Conservation (phyloP, 495 filamentous ascomycete species). For the Corynascus novoguineensis region DNA sequence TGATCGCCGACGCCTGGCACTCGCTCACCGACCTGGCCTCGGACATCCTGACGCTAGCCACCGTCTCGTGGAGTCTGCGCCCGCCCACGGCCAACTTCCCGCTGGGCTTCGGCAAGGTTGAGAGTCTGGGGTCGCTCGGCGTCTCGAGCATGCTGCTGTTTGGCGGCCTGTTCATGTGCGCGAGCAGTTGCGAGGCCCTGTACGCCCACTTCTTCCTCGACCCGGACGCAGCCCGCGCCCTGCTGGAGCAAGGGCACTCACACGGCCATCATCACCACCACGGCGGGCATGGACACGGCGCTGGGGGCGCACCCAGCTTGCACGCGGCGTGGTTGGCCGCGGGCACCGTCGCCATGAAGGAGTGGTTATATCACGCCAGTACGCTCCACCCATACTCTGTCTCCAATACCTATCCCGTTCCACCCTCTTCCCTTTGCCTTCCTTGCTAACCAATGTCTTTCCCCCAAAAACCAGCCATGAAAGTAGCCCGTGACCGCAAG, state of each 20-base stretch:
- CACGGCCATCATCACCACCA: constrained; percentile 44
- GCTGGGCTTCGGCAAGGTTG: constrained; percentile 91
- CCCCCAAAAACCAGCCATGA: constrained; percentile 67
- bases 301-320: constrained; percentile 64
- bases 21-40: constrained; percentile 90
- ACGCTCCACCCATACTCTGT: constrained; percentile 38
- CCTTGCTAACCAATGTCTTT: background rate
- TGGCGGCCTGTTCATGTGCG: constrained; percentile 86
- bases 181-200: constrained; percentile 67
- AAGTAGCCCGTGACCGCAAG: constrained; percentile 88
- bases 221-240: constrained; percentile 49
- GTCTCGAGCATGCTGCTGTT: constrained; percentile 83
- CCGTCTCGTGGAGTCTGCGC: constrained; percentile 83
- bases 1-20: constrained; percentile 93
- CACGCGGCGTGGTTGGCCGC: constrained; percentile 95
- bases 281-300: constrained; percentile 57
- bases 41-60: constrained; percentile 87
- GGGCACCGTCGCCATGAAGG: constrained; percentile 84
- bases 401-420: background rate
- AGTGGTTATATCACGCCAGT: constrained; percentile 97
- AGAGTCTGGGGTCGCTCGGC: constrained; percentile 87
- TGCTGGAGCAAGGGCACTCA: constrained; percentile 54
- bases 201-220: constrained; percentile 78
- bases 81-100: constrained; percentile 79
- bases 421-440: background rate